A percentile compares a stretch with the other conserved stretches of the same genome.
Conservation (phyloP, 352 stramenopile genomes). For the Phytophthora syringae region DNA sequence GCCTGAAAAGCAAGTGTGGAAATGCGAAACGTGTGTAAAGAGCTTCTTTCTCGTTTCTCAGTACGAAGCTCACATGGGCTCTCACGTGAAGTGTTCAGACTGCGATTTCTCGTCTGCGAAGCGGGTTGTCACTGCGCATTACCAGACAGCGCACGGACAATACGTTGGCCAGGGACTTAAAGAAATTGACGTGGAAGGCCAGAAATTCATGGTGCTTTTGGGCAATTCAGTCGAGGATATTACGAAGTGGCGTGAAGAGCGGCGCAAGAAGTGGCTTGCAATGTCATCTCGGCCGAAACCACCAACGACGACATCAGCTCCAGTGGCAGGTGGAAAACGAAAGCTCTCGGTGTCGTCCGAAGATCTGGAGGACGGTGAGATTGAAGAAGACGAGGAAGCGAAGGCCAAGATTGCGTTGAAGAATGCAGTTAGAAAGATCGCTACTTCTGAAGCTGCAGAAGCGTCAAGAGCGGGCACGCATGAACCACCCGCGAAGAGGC, state of each 20-base stretch:
- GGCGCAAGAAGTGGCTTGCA: constrained; percentile 69
- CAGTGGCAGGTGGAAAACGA: constrained; percentile 46
- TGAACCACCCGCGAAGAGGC: constrained; percentile 48
- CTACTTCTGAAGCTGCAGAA: constrained; percentile 5
- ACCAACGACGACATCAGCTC: neutral
- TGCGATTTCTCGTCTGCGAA: constrained; percentile 81
- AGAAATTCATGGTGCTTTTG: constrained; percentile 88
- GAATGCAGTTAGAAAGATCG: constrained; percentile 17
- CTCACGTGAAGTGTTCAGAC: constrained; percentile 69
- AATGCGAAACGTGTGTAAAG: constrained; percentile 78
- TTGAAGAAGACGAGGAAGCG: constrained; percentile 46
- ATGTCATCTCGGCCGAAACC: constrained; percentile 35
- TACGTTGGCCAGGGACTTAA: constrained; percentile 76
- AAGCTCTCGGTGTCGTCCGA: constrained; percentile 52
- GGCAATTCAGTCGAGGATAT: constrained; percentile 86
- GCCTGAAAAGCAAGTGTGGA: constrained; percentile 40
- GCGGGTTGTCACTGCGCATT: constrained; percentile 75
- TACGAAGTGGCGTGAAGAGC: constrained; percentile 76
- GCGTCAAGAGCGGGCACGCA: neutral
- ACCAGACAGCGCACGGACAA: constrained; percentile 72
- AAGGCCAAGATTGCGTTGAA: constrained; percentile 21
- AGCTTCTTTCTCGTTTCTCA: constrained; percentile 75
- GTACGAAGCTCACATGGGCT: constrained; percentile 71
- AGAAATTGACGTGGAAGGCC: constrained; percentile 86
- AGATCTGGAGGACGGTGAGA: constrained; percentile 69